phyloP scores from a whole-genome alignment of 2,329 filamentous ascomycete species.

The Aaosphaeria arxii region DNA sequence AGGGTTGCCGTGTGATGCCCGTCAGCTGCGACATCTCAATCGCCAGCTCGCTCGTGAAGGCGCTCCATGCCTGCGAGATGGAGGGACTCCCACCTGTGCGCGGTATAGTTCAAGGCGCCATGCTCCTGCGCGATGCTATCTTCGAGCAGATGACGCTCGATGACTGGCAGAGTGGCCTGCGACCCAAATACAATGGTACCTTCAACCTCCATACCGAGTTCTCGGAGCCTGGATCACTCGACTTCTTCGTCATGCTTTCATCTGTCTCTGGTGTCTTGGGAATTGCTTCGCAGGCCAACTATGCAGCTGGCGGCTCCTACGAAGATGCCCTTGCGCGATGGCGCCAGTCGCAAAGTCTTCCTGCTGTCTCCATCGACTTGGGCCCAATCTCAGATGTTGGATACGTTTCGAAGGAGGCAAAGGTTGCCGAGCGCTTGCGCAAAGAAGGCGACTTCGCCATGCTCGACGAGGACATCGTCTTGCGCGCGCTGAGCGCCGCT shows the following conservation, averaged over 20 bases:
- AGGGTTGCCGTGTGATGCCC: slow-evolving; percentile 1
- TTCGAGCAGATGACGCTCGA: slow-evolving; percentile 5
- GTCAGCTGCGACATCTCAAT: slow-evolving; percentile 1
- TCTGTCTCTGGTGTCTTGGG: slow-evolving; percentile 19
- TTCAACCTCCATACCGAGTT: slow-evolving; percentile 7
- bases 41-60: not conserved
- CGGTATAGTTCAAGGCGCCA: slow-evolving; percentile 6
- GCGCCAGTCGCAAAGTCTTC: slow-evolving; percentile 3
- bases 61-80: not conserved
- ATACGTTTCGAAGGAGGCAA: not conserved
- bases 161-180: not conserved
- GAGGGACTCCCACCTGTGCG: not conserved
- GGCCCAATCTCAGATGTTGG: slow-evolving; percentile 3
- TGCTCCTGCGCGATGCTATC: slow-evolving; percentile 2
- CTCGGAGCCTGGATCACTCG: not conserved
- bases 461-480: not conserved
- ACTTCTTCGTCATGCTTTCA: slow-evolving; percentile 15
- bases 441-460: not conserved
- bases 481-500: not conserved
- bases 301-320: slow-evolving; percentile 20
- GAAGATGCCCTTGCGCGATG: slow-evolving; percentile 17
- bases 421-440: not conserved
- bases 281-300: slow-evolving; percentile 18
- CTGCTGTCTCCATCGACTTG: slow-evolving; percentile 9
- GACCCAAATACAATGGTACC: not conserved